A percentile compares a stretch with the other conserved stretches of the same genome.
These are phyloP conservation scores for Apiotrichum sp. DNA, from an alignment of 1,284 basidiomycete species.

Conservation along the genomic window DNA sequence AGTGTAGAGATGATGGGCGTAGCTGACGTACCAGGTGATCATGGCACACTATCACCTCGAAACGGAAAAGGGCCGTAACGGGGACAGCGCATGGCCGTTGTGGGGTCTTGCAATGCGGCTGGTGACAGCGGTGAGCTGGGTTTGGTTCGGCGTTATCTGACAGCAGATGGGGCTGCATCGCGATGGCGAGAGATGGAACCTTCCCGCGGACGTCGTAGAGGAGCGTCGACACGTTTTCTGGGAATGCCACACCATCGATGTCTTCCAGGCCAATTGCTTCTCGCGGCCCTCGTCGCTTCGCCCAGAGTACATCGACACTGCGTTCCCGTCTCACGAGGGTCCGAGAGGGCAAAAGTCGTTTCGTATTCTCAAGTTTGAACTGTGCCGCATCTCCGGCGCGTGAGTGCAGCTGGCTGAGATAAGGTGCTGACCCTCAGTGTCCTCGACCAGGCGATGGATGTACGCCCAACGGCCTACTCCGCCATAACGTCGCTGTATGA, in stretches of 20 bases:
- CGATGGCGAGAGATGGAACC: conserved; percentile 39
- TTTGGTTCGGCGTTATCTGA: conserved; percentile 22
- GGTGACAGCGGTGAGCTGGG: conserved; percentile 3
- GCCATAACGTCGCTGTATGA: conserved; percentile 21
- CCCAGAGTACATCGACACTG: conserved; percentile 29
- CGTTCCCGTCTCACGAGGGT: conserved; percentile 19
- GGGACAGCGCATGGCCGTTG: conserved; percentile 37
- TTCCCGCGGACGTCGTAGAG: conserved; percentile 29
- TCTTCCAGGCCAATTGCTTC: conserved; percentile 29
- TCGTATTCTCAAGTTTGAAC: conserved; percentile 26
- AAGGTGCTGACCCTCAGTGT: conserved; percentile 7
- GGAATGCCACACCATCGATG: conserved; percentile 26
- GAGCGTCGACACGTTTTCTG: conserved; percentile 32
- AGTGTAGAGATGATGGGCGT: neutral
- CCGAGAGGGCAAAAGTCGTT: conserved; percentile 14
- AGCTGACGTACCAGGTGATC: neutral
- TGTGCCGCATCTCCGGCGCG: conserved; percentile 24
- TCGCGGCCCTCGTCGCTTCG: conserved; percentile 26
- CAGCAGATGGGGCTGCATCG: conserved; percentile 37
- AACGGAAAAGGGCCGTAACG: conserved; percentile 31
- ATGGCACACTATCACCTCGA: conserved; percentile 22
- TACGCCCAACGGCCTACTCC: conserved; percentile 20
- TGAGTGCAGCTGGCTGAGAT: conserved; percentile 1
- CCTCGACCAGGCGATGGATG: conserved; percentile 22
- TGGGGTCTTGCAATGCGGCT: conserved; percentile 36